A percentile compares a stretch with the other conserved stretches of the same genome.
These are phyloP conservation scores for Secale cereale DNA, from an alignment of 176 grass and related monocot species.

Conservation along the genomic window DNA sequence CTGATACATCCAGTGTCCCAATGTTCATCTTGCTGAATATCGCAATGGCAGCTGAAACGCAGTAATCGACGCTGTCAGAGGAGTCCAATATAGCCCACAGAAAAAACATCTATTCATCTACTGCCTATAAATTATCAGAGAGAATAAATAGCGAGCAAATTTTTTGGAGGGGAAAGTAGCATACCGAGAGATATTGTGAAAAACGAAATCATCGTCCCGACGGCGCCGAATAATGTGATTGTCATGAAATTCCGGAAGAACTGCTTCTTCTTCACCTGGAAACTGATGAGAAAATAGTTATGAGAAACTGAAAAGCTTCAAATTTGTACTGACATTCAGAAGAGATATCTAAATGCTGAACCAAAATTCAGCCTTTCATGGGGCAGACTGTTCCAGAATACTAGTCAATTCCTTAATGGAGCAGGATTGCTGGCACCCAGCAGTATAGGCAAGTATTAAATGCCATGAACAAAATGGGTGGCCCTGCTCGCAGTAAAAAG, in stretches of 20 bases:
- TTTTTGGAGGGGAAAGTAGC: not conserved
- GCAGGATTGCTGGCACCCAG: not conserved
- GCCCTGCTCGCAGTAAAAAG: not conserved
- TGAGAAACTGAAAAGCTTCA: not conserved
- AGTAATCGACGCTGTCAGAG: conserved; percentile 16
- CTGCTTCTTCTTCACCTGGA: conserved; percentile 99
- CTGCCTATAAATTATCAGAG: not conserved
- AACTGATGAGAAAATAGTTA: conserved; percentile 52
- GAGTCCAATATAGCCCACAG: conserved; percentile 15
- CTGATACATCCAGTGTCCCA: conserved; percentile 76
- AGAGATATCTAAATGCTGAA: not conserved
- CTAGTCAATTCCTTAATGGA: not conserved
- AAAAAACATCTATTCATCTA: not conserved
- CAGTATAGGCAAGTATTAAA: not conserved
- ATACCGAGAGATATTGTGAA: conserved; percentile 89
- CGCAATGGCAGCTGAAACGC: conserved; percentile 61
- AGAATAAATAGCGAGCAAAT: too few relatives aligned
- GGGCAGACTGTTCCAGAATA: not conserved
- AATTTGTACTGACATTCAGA: not conserved
- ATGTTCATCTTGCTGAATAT: conserved; percentile 91
- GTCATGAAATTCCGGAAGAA: conserved; percentile 99
- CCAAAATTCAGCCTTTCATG: conserved; percentile 4
- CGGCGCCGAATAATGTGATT: conserved; percentile 83
- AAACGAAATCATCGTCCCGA: conserved; percentile 96
- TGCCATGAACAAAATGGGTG: not conserved